Conservation (phyloP, 2,329 filamentous ascomycete species). For the Hymenoscyphus infarciens region DNA sequence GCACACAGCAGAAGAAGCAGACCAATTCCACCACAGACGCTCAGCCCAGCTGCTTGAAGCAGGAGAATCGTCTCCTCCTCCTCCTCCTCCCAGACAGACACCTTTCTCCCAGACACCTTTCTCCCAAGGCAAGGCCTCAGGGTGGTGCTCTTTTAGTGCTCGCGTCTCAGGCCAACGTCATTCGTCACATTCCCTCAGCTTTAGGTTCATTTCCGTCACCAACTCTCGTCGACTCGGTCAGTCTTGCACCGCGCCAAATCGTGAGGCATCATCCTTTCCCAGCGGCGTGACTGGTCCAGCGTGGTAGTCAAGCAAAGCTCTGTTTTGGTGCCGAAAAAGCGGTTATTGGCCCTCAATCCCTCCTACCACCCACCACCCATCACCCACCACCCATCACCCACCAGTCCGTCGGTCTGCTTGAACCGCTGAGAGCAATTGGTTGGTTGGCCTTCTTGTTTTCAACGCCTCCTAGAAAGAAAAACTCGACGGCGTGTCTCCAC, state of each 20-base stretch:
- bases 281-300: background rate
- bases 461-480: background rate
- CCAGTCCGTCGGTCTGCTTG: background rate
- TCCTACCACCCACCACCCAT: too few species aligned
- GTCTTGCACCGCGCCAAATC: background rate
- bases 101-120: background rate
- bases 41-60: too few species aligned
- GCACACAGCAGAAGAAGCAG: background rate
- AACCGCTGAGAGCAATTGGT: background rate
- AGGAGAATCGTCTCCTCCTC: background rate
- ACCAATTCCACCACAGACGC: background rate
- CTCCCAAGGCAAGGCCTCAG: background rate
- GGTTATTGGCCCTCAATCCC: conserved; percentile 1
- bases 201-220: too few species aligned
- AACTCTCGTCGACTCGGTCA: background rate
- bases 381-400: too few species aligned
- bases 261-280: background rate
- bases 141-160: background rate
- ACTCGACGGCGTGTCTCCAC: background rate
- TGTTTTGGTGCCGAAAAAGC: background rate
- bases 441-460: background rate
- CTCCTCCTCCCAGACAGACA: background rate
- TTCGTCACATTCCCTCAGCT: background rate
- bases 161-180: background rate
- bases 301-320: background rate